Base-by-base conservation (phyloP, 1,284 basidiomycete species). In the Boletus coffeatus region DNA sequence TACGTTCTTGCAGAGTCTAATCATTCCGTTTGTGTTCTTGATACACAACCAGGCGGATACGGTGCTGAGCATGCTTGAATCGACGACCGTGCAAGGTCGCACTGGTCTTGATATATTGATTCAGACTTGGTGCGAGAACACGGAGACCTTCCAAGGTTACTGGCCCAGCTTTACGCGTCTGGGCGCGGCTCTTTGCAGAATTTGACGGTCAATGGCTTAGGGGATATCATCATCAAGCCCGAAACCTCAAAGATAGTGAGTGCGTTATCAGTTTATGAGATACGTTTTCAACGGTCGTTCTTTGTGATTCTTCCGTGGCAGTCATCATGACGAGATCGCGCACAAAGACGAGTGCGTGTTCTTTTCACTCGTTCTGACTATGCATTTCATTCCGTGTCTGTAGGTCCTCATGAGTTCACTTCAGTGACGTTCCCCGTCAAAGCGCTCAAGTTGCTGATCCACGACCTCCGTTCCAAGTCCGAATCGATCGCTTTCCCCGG, bases 241-340 rank as follows among this genome's bases (percentile, higher is more conserved):
- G 85, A 87, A 69, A 94, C 90, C 29, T 4, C 50, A 84, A 85
- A 67, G 84, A 95, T 76, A 87, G 93, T 93, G 73, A 80, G 88
- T 76, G 4, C 4, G 0, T 61, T 58, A 14, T 16, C 43, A 58
- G 57, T 50, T 46, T 56, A 60, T 61, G 60, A 57, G 63, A 67
- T 59, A 63, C 60, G 59, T 67, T 64, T 67, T 64, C 48, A 58
- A 65, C 62, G 61, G 57, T 62, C 46, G 61, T 59, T 66, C 59
- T 59, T 66, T 67, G 57, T 64, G 61, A 57, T 63, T 65, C 69
- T 61, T 62, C 58, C 53, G 61, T 65, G 63, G 63, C 71, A 94
- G 92, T 93, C 69, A 98, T 98, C 75, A 94, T 97, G 87, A 98
- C 96, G 50, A 88, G 96, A 64, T 96, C 96, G 52, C 83, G 87